Percentiles rank a stretch among this genome's conserved stretches.
Conservation (phyloP, 441 rosid species). For the Kokia cookei region DNA sequence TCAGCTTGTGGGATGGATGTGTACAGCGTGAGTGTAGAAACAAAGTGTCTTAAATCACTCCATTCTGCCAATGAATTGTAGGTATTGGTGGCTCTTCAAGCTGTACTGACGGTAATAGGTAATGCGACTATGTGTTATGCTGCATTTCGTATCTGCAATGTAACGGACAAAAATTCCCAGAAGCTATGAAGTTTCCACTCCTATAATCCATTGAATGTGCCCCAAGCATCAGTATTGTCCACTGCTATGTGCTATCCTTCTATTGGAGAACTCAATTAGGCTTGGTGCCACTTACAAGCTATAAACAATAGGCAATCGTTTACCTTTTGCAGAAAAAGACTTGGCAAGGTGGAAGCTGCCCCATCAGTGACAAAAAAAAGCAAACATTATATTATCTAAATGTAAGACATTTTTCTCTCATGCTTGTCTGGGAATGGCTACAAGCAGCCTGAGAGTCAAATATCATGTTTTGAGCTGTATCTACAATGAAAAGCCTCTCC, state of each 20-base stretch:
- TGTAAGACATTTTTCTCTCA: neutral
- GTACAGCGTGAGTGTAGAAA: neutral
- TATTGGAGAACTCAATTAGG: constrained; percentile 9
- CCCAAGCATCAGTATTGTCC: neutral
- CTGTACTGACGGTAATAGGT: constrained; percentile 71
- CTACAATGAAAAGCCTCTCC: neutral
- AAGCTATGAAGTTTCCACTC: constrained; percentile 24
- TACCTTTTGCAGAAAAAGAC: neutral
- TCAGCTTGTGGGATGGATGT: neutral
- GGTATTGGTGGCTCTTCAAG: constrained; percentile 87
- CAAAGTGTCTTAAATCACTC: neutral
- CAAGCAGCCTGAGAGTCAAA: constrained; percentile 7
- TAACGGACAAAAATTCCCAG: constrained; percentile 34
- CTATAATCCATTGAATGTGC: neutral
- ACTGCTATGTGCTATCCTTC: neutral
- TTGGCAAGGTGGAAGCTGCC: neutral
- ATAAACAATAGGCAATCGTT: neutral
- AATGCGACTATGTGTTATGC: constrained; percentile 77
- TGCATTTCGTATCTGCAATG: constrained; percentile 67
- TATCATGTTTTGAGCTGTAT: constrained; percentile 8
- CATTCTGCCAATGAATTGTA: constrained; percentile 6
- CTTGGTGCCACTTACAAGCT: neutral
- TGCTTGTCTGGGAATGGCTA: too few species aligned
- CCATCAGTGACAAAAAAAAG: neutral
- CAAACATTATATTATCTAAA: too few species aligned